These are phyloP conservation scores for Emiliania huxleyi DNA, from an alignment of 78 protist species.

Conservation along the genomic window DNA sequence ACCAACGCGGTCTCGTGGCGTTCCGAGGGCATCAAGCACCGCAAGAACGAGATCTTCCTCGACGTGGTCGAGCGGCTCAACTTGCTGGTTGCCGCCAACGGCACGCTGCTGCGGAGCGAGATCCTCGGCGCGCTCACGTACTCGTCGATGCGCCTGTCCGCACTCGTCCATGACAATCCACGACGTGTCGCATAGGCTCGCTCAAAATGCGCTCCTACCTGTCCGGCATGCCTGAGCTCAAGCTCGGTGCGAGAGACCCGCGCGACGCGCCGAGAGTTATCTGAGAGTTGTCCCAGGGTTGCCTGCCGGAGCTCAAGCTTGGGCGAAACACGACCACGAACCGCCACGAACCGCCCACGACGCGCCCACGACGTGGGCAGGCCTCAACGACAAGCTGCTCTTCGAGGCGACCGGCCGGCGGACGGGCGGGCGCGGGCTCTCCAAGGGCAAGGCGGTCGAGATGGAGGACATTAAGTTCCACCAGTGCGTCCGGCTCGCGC, in stretches of 20 bases:
- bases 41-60: slow-evolving; percentile 92
- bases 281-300: too few species aligned
- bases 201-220: slow-evolving; percentile 89
- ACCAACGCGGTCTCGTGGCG: slow-evolving; percentile 85
- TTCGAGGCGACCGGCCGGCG: slow-evolving; percentile 77
- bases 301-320: too few species aligned
- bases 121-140: too few species aligned
- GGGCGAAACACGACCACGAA: too few species aligned
- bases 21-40: slow-evolving; percentile 86
- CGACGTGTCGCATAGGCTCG: too few species aligned
- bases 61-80: slow-evolving; percentile 94
- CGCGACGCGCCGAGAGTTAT: too few species aligned
- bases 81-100: slow-evolving; percentile 77
- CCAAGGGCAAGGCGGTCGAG: slow-evolving; percentile 87
- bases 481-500: slow-evolving; percentile 93
- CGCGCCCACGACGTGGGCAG: too few species aligned
- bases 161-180: background rate
- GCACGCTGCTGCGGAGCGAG: slow-evolving; percentile 86
- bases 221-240: slow-evolving; percentile 97
- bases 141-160: too few species aligned
- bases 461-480: slow-evolving; percentile 98
- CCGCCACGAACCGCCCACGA: background rate
- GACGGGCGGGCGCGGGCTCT: slow-evolving; percentile 33
- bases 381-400: slow-evolving; percentile 86
- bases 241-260: too few species aligned